Percentiles rank a stretch among this genome's conserved stretches.
These are phyloP conservation scores for Claviceps sp. DNA, from an alignment of 2,329 filamentous ascomycete genomes.

Conservation along the genomic window DNA sequence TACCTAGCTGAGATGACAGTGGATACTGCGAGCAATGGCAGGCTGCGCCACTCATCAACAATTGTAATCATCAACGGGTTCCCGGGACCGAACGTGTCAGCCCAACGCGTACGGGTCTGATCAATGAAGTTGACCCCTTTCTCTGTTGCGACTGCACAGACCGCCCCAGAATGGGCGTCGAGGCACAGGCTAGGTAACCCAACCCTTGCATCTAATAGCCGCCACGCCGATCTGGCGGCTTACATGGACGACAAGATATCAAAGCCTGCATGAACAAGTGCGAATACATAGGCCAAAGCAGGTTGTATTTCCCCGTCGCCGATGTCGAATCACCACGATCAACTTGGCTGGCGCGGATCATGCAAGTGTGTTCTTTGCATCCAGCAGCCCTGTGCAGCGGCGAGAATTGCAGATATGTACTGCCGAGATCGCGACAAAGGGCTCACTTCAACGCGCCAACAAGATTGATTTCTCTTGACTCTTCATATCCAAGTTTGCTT, in stretches of 20 bases:
- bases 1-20: neutral
- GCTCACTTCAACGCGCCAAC: too few relatives aligned
- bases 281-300: neutral
- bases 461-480: too few relatives aligned
- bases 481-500: neutral
- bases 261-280: neutral
- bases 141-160: slow-evolving; percentile 2
- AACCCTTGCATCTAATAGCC: neutral
- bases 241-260: neutral
- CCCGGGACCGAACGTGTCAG: neutral
- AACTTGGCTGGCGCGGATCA: neutral
- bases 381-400: neutral
- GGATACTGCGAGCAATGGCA: neutral
- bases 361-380: neutral
- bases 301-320: neutral
- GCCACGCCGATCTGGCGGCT: neutral
- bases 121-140: neutral
- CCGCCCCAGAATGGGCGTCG: neutral
- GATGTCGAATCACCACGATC: neutral
- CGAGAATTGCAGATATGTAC: neutral
- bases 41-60: neutral
- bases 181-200: neutral
- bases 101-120: neutral
- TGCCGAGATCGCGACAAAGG: too few relatives aligned
- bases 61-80: neutral